Evolutionary conservation across 75 land plant genomes (phyloP).

Genomic region (Selaginella moellendorffii): DNA sequence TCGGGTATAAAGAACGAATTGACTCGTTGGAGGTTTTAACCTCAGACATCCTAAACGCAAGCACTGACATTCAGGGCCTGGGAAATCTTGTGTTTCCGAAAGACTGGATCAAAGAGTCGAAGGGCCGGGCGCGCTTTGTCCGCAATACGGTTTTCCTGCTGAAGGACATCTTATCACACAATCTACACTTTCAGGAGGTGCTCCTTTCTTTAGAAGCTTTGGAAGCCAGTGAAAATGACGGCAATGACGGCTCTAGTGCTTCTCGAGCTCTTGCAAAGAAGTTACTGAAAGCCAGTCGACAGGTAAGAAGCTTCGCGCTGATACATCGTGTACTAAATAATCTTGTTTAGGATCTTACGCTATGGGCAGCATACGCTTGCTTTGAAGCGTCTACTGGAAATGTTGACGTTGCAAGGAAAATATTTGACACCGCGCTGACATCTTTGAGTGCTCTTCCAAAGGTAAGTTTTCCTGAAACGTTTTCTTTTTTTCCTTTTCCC

Average conservation of each 20-base stretch:
- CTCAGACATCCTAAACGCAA: not conserved
- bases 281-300: slow-evolving; percentile 70
- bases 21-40: slow-evolving; percentile 39
- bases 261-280: slow-evolving; percentile 56
- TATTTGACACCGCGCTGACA: slow-evolving; percentile 81
- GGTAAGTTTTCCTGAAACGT: slow-evolving; percentile 33
- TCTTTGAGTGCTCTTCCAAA: slow-evolving; percentile 44
- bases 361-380: slow-evolving; percentile 81
- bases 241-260: slow-evolving; percentile 18
- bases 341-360: slow-evolving; percentile 48
- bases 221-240: slow-evolving; percentile 12
- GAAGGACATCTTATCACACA: slow-evolving; percentile 47
- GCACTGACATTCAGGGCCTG: slow-evolving; percentile 30
- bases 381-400: slow-evolving; percentile 74
- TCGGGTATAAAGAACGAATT: slow-evolving; percentile 39
- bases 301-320: slow-evolving; percentile 28
- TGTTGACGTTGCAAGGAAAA: slow-evolving; percentile 67
- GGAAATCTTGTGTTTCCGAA: slow-evolving; percentile 8
- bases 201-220: slow-evolving; percentile 26
- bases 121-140: slow-evolving; percentile 46
- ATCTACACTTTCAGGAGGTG: slow-evolving; percentile 44
- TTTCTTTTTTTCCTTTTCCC: no score
- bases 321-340: not conserved
- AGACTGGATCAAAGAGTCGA: slow-evolving; percentile 23
- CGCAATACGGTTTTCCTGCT: slow-evolving; percentile 48